Conservation (phyloP, 139 green algal genomes). For the Chlorella sp. region DNA sequence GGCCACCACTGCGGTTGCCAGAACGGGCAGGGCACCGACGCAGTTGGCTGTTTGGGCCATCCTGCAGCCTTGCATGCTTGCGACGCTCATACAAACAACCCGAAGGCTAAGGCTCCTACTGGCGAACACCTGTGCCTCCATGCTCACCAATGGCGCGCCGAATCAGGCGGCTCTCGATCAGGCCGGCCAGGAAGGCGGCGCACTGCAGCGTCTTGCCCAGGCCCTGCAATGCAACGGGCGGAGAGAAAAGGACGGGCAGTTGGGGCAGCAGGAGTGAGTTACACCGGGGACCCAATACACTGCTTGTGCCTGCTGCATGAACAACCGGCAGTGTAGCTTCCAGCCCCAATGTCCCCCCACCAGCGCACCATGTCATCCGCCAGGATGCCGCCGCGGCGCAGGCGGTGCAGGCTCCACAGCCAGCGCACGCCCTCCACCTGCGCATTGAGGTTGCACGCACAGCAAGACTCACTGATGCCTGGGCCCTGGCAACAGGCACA, state of each 20-base stretch:
- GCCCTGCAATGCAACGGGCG: not conserved
- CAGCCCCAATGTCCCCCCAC: conserved; percentile 26
- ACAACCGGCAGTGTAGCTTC: not conserved
- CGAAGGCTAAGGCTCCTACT: no score
- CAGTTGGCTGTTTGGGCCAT: no score
- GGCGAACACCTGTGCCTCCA: no score
- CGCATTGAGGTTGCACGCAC: no score
- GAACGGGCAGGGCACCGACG: no score
- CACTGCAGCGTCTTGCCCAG: conserved; percentile 88
- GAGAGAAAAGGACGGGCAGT: not conserved
- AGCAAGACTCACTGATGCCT: no score
- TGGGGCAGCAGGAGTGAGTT: not conserved
- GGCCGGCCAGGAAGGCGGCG: conserved; percentile 81
- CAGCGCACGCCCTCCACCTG: conserved; percentile 80
- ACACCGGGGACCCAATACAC: no score
- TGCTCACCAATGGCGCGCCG: conserved; percentile 26
- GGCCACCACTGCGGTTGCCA: conserved; percentile 72
- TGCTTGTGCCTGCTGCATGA: no score
- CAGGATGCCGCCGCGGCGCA: conserved; percentile 80
- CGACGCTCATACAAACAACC: no score
- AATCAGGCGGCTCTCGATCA: conserved; percentile 56
- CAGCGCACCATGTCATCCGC: conserved; percentile 74
- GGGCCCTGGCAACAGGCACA: no score
- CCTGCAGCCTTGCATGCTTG: no score
- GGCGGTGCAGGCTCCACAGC: conserved; percentile 71